phyloP scores from a whole-genome alignment of 805 yeast genomes.

The Wickerhamiella siamensis region DNA sequence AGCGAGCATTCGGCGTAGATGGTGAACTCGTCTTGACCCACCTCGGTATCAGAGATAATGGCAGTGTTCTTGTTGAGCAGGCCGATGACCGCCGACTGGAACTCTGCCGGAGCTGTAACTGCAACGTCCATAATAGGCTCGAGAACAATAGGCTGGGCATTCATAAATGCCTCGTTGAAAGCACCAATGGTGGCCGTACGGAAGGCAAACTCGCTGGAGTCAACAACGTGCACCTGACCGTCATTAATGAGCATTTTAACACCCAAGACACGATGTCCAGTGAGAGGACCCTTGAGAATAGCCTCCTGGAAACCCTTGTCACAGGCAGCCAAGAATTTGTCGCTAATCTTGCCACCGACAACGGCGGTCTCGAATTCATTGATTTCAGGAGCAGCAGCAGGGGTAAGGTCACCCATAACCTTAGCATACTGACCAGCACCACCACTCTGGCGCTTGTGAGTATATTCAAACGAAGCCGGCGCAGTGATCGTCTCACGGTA shows the following conservation, averaged over 20 bases:
- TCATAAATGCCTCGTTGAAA: constrained; percentile 77
- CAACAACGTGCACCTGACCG: constrained; percentile 96
- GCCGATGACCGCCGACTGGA: constrained; percentile 88
- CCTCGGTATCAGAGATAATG: constrained; percentile 83
- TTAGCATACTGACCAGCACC: constrained; percentile 99
- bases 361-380: constrained; percentile 74
- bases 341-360: constrained; percentile 95
- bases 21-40: constrained; percentile 87
- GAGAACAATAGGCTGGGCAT: constrained; percentile 71
- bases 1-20: constrained; percentile 92
- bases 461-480: constrained; percentile 69
- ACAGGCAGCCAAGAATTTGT: constrained; percentile 87
- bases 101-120: constrained; percentile 88
- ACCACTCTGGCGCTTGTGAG: constrained; percentile 96
- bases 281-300: constrained; percentile 88
- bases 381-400: constrained; percentile 26
- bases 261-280: constrained; percentile 89
- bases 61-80: constrained; percentile 86
- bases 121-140: constrained; percentile 95
- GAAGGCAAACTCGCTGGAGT: constrained; percentile 91
- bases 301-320: constrained; percentile 91
- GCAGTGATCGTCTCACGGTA: constrained; percentile 82
- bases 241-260: constrained; percentile 87
- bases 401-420: constrained; percentile 70
- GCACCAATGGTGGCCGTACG: constrained; percentile 86